Percentiles rank a stretch among this genome's conserved stretches.
These are phyloP conservation scores for Sphaerulina populicola DNA, from an alignment of 2,329 filamentous ascomycete species.

Conservation along the genomic window DNA sequence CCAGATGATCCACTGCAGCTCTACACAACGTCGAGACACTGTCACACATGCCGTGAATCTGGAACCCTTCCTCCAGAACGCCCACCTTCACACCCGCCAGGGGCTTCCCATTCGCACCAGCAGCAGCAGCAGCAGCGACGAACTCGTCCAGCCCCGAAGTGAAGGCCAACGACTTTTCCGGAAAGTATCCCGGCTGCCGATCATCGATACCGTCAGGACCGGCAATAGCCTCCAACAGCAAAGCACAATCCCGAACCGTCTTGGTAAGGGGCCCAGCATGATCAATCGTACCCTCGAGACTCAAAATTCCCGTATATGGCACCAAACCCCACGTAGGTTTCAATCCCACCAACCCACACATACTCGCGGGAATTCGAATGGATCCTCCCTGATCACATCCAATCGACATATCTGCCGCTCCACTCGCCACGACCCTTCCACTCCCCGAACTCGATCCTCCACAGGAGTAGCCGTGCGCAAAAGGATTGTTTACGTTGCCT, in stretches of 20 bases:
- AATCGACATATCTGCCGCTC: slow-evolving; percentile 33
- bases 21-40: slow-evolving; percentile 34
- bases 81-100: slow-evolving; percentile 36
- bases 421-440: slow-evolving; percentile 37
- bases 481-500: slow-evolving; percentile 37
- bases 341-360: slow-evolving; percentile 32
- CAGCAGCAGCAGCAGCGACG: slow-evolving; percentile 1
- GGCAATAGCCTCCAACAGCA: slow-evolving; percentile 40
- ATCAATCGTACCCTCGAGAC: slow-evolving; percentile 38
- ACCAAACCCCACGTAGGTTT: slow-evolving; percentile 46
- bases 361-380: slow-evolving; percentile 30
- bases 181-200: slow-evolving; percentile 19
- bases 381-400: slow-evolving; percentile 35
- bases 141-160: slow-evolving; percentile 29
- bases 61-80: slow-evolving; percentile 39
- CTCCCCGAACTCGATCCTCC: slow-evolving; percentile 42
- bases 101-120: no score
- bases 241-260: slow-evolving; percentile 38
- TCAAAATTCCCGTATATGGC: slow-evolving; percentile 43
- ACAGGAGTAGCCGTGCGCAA: slow-evolving; percentile 38
- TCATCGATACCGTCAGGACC: slow-evolving; percentile 45
- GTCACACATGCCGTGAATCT: slow-evolving; percentile 31
- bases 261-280: slow-evolving; percentile 42
- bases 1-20: slow-evolving; percentile 32
- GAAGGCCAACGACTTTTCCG: slow-evolving; percentile 24